Evolutionary conservation across 2,329 filamentous ascomycete genomes (phyloP), one percentile per base, ranked within the genome.

Genomic region (Purpureocillium lavendulum): DNA sequence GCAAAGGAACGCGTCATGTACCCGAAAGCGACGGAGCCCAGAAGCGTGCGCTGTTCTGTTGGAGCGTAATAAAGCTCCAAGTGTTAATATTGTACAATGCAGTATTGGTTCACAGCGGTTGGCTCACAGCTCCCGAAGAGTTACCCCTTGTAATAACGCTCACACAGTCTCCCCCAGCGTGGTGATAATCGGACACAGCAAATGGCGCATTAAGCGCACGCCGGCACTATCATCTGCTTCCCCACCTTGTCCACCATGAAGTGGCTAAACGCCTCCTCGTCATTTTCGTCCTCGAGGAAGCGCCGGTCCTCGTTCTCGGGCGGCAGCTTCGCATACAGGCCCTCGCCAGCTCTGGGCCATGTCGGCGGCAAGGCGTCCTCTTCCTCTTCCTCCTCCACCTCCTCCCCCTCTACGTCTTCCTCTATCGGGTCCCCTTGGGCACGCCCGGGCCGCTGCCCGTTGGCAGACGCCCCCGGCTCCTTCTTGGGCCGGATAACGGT

Each of bases 241-340:
- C 64, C 62, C 15, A 54, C 45, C 15, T 42, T 45, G 30, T 66
- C 61, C 8, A 68, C 60, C 42, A 60, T 51, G 45, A 69, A 69
- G 38, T 67, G 64, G 33, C 64, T 67, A 35, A 69, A 69, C 0
- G 64, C 56, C 35, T 66, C 62, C 35, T 64, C 62, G 30, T 67
- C 64, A 16, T 66, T 60, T 4, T 60, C 55, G 35, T 67, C 65
- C 21, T 54, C 41, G 14, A 68, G 48, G 21, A 63, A 53, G 5
- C 39, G 37, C n/a, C 51, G 45, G 39, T 69, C 64, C 21, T 65
- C 54, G 7, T 52, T 55, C 44, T 69, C 66, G 0, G 58, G 56
- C 10, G 50, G 46, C 9, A 69, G 43, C 17, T 56, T 55, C 4
- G 62, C 55, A 43, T 68, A 69, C 44, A 67, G 38, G 0, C 66